Evolutionary conservation across 1,139 yeast genomes (phyloP).

Genomic region (Pichia sp.): DNA sequence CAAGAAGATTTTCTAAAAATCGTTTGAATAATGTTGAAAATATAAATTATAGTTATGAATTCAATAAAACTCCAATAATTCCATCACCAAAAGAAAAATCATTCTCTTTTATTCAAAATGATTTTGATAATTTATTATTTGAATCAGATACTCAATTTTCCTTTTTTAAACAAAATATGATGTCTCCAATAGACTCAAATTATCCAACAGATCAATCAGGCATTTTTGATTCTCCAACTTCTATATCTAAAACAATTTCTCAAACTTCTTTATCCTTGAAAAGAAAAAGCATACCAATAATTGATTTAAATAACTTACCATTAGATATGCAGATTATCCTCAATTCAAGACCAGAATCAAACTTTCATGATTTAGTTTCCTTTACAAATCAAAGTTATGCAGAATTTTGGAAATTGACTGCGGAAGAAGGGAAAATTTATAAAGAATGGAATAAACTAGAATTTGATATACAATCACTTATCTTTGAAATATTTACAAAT

Average conservation of each 20-base stretch:
- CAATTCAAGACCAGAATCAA: conserved; percentile 24
- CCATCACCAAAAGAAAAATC: conserved; percentile 3
- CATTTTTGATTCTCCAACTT: conserved; percentile 12
- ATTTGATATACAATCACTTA: conserved; percentile 25
- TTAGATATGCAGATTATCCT: conserved; percentile 21
- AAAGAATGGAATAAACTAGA: conserved; percentile 24
- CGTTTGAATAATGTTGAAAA: conserved; percentile 12
- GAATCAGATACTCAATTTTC: conserved; percentile 1
- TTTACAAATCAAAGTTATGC: conserved; percentile 23
- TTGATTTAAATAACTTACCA: conserved; percentile 13
- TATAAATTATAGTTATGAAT: neutral
- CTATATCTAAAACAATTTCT: conserved; percentile 7
- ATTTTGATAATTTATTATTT: conserved; percentile 1
- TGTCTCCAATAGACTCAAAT: conserved; percentile 6
- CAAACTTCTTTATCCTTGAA: neutral
- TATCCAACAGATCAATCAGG: too few species aligned
- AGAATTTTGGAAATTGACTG: conserved; percentile 26
- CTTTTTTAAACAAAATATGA: conserved; percentile 13
- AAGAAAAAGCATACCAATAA: neutral
- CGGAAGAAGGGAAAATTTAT: conserved; percentile 20
- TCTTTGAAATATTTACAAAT: conserved; percentile 21
- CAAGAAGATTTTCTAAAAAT: conserved; percentile 6
- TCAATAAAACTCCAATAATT: conserved; percentile 1
- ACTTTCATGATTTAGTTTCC: conserved; percentile 19
- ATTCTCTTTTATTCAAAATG: neutral